Base-by-base conservation (phyloP, 192 early-diverging fungal genomes). In the Rhizophagus sp. region DNA sequence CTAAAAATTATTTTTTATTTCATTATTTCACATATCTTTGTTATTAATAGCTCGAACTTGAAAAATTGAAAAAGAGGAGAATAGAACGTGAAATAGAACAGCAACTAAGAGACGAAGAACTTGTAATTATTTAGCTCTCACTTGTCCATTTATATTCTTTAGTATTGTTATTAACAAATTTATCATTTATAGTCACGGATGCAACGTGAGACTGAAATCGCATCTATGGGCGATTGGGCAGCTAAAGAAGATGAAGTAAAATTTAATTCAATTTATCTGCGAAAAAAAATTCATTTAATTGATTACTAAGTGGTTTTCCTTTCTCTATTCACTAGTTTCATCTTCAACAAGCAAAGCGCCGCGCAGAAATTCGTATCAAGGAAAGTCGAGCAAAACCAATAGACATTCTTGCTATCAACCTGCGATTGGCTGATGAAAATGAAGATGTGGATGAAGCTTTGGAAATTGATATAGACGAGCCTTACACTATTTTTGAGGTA, bases 161-260 rank as follows among this genome's bases (percentile, higher is more conserved):
- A 73, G 22, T 27, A 12, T 24, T 19, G 24, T 62, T 27, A 61
- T 75, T 33, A 47, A 47, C 44, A 12, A 47, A 47, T 12, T 41
- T 25, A 17, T 1, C 64, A 52, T 73, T 25, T 24, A 22, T 52
- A 78, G 76, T 24, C 76, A 47, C 52, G 76, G 10, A 47, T 92
- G 81, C 93, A 96, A 75, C 86, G 97, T 2, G 96, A 97, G 73
- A 88, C 92, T 52, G 97, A 99, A 82, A 88, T 90, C 66, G 93
- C 91, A 24, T 93, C 93, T 62, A 88, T 98, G 78, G 97, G 97
- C n/a, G 97, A 99, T 82, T 99, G 97, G 97, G 93, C 96, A 83
- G 88, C 90, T 0, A 90, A 93, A 44, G 97, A 99, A 75, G 96
- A 97, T 79, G 93, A 94, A 47, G 86, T 87, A 87, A 61, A 8